Evolutionary conservation across 78 protist genomes (phyloP), one percentile per base, ranked within the genome.

Genomic region (Isochrysis galbana): DNA sequence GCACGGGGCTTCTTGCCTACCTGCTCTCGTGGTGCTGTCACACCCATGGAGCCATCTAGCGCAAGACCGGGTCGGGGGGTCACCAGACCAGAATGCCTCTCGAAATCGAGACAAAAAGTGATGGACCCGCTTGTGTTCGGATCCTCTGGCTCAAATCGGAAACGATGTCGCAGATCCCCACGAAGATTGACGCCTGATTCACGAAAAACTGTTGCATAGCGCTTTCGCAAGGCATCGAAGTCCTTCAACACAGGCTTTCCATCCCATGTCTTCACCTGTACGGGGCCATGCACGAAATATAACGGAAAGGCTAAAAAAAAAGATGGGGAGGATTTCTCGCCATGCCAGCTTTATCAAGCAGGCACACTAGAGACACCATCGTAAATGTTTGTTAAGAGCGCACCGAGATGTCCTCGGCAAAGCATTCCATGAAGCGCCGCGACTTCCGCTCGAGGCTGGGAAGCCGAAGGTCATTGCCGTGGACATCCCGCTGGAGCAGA

Each of bases 381-480:
- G n/a, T n/a, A n/a, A n/a, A n/a, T n/a, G n/a, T n/a, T n/a, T n/a
- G n/a, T n/a, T n/a, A n/a, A n/a, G n/a, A n/a, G n/a, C n/a, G n/a
- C n/a, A n/a, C n/a, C 74, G 4, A 23, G 17, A 0, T 29, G 29
- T 39, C 84, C n/a, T 77, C 84, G 29, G 29, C 46, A 19, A 39
- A 36, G 84, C 84, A 77, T 46, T 36, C 84, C 19, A 36, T 1
- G 84, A 77, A 77, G 17, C 23, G 5, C 29, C 84, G 84, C 44
- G 39, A 22, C 84, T 77, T 77, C 26, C 84, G 44, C 84, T 77
- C 47, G n/a, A 77, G 84, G 29, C 3, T 10, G 4, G 84, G 84
- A 17, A 77, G 47, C 25, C 84, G 84, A 25, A 77, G 84, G 47
- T 77, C 84, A 46, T 77, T 77, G 84, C 84, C 84, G 84, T 77